phyloP scores from a whole-genome alignment of 2,329 filamentous ascomycete species.

The Tolypocladium tropicale region DNA sequence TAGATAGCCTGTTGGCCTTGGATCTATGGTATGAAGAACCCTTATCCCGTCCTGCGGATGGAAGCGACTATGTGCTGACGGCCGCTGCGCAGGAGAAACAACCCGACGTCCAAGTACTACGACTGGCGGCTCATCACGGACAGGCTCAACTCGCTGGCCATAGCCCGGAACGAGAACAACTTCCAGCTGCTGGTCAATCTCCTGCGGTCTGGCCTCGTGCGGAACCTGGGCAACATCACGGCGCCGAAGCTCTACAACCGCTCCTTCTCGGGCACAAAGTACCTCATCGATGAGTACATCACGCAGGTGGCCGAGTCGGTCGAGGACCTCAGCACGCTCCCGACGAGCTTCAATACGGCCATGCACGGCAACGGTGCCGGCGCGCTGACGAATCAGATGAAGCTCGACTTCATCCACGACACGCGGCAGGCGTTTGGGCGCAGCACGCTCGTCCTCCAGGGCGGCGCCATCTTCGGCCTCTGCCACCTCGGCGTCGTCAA shows the following conservation, averaged over 20 bases:
- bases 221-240: slow-evolving; percentile 88
- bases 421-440: slow-evolving; percentile 81
- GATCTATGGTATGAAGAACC: slow-evolving; percentile 56
- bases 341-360: slow-evolving; percentile 36
- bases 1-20: slow-evolving; percentile 73
- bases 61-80: slow-evolving; percentile 1
- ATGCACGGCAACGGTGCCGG: slow-evolving; percentile 22
- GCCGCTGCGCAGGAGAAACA: slow-evolving; percentile 55
- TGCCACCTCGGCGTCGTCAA: slow-evolving; percentile 89
- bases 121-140: slow-evolving; percentile 78
- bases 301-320: slow-evolving; percentile 74
- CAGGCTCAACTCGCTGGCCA: slow-evolving; percentile 60
- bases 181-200: slow-evolving; percentile 68
- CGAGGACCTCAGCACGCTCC: slow-evolving; percentile 60
- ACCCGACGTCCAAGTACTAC: slow-evolving; percentile 70
- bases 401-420: slow-evolving; percentile 78
- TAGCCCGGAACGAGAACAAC: slow-evolving; percentile 60
- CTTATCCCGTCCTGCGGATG: background rate
- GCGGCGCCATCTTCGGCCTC: slow-evolving; percentile 82
- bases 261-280: slow-evolving; percentile 80
- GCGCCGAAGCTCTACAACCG: slow-evolving; percentile 72
- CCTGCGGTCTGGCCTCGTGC: slow-evolving; percentile 66
- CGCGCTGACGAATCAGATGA: slow-evolving; percentile 59
- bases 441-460: slow-evolving; percentile 77
- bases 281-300: slow-evolving; percentile 85